Evolutionary conservation across 2,329 filamentous ascomycete genomes (phyloP).

Genomic region (Lecanicillium sp.): DNA sequence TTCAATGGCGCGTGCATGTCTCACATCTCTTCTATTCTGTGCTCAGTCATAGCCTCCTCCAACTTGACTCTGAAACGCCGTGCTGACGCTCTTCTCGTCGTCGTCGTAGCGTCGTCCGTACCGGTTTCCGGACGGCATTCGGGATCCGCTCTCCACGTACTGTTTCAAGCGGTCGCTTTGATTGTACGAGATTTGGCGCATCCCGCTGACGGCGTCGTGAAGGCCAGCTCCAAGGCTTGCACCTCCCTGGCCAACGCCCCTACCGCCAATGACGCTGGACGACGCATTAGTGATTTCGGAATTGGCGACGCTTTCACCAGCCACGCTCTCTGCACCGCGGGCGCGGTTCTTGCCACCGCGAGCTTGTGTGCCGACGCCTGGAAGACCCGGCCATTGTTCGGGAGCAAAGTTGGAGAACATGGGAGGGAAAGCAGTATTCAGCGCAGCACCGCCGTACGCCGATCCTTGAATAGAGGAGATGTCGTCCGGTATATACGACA

Average conservation of each 20-base stretch:
- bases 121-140: constrained; percentile 57
- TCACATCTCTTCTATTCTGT: too few relatives aligned
- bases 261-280: constrained; percentile 66
- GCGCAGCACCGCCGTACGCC: constrained; percentile 74
- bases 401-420: constrained; percentile 91
- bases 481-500: constrained; percentile 95
- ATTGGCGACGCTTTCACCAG: constrained; percentile 86
- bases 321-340: constrained; percentile 66
- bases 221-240: constrained; percentile 80
- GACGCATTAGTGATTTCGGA: constrained; percentile 84
- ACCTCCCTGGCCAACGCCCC: constrained; percentile 72
- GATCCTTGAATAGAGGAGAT: constrained; percentile 94
- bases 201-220: constrained; percentile 62
- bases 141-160: constrained; percentile 81
- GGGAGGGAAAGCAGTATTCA: constrained; percentile 68
- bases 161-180: constrained; percentile 76
- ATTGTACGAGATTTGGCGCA: constrained; percentile 50
- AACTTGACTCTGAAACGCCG: constrained; percentile 92
- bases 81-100: constrained; percentile 92
- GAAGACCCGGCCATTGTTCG: constrained; percentile 80
- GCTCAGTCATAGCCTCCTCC: constrained; percentile 54
- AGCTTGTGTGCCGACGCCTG: constrained; percentile 50
- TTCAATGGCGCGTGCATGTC: too few relatives aligned
- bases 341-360: constrained; percentile 61
- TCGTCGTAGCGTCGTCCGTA: constrained; percentile 73